Evolutionary conservation across 176 grass and related monocot species (phyloP), one percentile per base, ranked within the genome.

Genomic region (Calamus simplicifolius): DNA sequence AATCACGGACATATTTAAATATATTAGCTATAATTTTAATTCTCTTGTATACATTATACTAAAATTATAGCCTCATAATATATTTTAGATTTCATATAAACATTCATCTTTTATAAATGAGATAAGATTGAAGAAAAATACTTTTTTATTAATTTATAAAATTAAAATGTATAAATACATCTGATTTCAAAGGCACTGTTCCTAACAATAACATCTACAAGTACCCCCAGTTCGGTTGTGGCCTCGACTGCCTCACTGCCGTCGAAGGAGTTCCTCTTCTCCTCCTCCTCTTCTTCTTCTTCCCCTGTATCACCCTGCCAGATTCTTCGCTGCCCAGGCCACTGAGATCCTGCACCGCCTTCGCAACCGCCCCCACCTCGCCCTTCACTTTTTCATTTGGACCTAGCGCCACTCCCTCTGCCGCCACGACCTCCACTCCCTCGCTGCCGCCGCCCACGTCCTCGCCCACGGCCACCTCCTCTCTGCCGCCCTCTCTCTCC

Each of bases 181-280:
- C n/a, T n/a, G n/a, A n/a, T n/a, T n/a, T n/a, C n/a, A n/a, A n/a
- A n/a, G n/a, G n/a, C n/a, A n/a, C n/a, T n/a, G n/a, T n/a, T n/a
- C n/a, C n/a, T n/a, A n/a, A n/a, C n/a, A n/a, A n/a, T n/a, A n/a
- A n/a, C n/a, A n/a, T 97, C 62, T 80, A 69, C 69, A 72, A 91
- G 57, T 72, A 73, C 74, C 92, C 92, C 27, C 74, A 69, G 25
- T 97, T 87, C 23, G 92, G 92, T 2, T 97, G 92, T 54, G 92
- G 92, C 1, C 88, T 97, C 60, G 78, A 97, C 73, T 97, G 92
- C 67, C 12, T 82, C 35, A 43, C 35, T 54, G 78, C 90, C 73
- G 88, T 84, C 67, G 35, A 43, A 6, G 35, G 35, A 43, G 35
- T 43, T 35, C 30, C 30, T 6, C 35, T 10, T 43, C 35, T 10